Conservation (phyloP, 2,329 filamentous ascomycete genomes). For the Arthrinium puccinioides region DNA sequence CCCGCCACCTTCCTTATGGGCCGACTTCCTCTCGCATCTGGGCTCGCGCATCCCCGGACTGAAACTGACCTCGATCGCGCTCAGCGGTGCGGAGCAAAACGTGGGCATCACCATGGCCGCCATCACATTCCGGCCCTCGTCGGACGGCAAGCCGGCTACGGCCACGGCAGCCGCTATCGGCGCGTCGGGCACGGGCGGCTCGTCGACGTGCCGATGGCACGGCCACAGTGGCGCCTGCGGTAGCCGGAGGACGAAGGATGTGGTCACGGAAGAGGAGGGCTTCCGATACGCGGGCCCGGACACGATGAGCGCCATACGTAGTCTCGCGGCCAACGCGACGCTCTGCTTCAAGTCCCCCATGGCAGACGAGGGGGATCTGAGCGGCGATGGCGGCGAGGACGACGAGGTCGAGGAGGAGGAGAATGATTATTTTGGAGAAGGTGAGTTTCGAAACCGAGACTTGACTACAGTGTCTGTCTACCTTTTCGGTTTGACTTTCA, state of each 20-base stretch:
- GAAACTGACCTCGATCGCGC: neutral
- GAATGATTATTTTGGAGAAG: neutral
- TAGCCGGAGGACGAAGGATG: too few relatives aligned
- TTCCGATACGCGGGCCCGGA: neutral
- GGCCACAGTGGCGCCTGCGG: too few relatives aligned
- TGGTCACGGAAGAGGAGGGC: too few relatives aligned
- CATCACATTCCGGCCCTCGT: neutral
- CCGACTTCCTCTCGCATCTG: neutral
- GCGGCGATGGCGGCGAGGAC: neutral
- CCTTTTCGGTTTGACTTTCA: too few relatives aligned
- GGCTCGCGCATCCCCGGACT: neutral
- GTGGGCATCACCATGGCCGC: neutral
- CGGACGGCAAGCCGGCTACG: too few relatives aligned
- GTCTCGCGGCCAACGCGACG: neutral
- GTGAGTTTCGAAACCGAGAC: too few relatives aligned
- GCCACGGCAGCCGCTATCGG: too few relatives aligned
- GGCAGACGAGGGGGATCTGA: neutral
- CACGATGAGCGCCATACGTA: neutral
- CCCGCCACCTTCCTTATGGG: slow-evolving; percentile 1
- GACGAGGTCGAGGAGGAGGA: neutral
- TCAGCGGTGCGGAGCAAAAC: slow-evolving; percentile 1
- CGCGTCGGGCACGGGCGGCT: too few relatives aligned
- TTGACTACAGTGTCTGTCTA: too few relatives aligned
- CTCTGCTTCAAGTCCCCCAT: neutral
- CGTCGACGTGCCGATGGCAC: too few relatives aligned